A percentile compares a stretch with the other conserved stretches of the same genome.
phyloP scores from a whole-genome alignment of 1,139 yeast genomes.

The Yamadazyma aaseri region DNA sequence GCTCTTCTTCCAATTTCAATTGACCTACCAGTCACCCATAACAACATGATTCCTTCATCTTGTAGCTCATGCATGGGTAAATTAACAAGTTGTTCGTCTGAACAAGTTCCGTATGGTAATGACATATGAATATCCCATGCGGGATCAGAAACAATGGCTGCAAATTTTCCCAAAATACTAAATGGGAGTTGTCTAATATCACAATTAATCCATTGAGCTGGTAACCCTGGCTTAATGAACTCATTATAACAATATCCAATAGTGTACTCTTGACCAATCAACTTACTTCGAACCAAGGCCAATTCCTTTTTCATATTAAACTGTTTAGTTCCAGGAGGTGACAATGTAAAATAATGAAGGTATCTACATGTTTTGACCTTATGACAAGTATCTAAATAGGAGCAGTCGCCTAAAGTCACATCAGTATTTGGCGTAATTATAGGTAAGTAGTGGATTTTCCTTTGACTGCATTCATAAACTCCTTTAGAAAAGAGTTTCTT shows the following conservation, averaged over 20 bases:
- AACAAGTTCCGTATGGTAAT: constrained; percentile 73
- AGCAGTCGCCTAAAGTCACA: constrained; percentile 78
- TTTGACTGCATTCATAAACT: constrained; percentile 41
- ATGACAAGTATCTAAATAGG: constrained; percentile 91
- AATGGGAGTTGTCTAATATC: constrained; percentile 77
- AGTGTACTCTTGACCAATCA: constrained; percentile 43
- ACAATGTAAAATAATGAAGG: constrained; percentile 70
- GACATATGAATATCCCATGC: constrained; percentile 90
- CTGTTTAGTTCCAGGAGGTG: constrained; percentile 31
- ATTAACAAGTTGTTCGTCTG: constrained; percentile 66
- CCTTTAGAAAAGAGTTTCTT: constrained; percentile 24
- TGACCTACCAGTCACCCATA: constrained; percentile 96
- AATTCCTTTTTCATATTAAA: constrained; percentile 9
- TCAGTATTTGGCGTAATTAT: constrained; percentile 59
- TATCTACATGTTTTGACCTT: constrained; percentile 79
- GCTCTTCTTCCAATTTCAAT: constrained; percentile 84
- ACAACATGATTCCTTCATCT: constrained; percentile 74
- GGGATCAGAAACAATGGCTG: constrained; percentile 87
- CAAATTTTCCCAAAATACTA: constrained; percentile 71
- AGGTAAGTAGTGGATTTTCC: constrained; percentile 63
- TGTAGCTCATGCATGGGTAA: constrained; percentile 70
- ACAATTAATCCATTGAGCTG: constrained; percentile 86
- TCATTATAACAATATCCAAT: constrained; percentile 55
- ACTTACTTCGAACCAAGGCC: constrained; percentile 20
- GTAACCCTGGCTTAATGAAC: constrained; percentile 28